phyloP scores from a whole-genome alignment of 345 rosid genomes.

The Nephelium lappaceum region DNA sequence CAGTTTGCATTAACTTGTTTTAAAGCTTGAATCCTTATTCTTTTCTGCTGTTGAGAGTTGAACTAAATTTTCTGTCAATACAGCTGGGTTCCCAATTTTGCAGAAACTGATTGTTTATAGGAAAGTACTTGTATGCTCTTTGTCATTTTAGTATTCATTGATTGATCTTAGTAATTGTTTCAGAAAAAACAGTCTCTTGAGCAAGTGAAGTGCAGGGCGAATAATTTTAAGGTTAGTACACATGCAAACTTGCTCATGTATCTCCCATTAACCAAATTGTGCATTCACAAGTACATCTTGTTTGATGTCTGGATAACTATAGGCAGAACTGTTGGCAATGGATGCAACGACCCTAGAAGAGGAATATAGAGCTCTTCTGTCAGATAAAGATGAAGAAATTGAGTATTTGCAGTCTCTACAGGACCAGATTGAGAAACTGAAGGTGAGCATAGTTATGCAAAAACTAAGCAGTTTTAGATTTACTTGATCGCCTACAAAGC shows the following conservation, averaged over 20 bases:
- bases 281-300: conserved; percentile 8
- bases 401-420: conserved; percentile 55
- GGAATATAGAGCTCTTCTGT: conserved; percentile 50
- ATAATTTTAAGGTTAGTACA: conserved; percentile 50
- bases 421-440: conserved; percentile 53
- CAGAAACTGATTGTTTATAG: background rate
- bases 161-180: conserved; percentile 25
- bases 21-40: background rate
- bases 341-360: conserved; percentile 52
- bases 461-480: background rate
- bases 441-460: conserved; percentile 36
- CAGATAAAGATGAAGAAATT: conserved; percentile 61
- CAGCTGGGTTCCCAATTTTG: background rate
- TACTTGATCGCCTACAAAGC: background rate
- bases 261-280: conserved; percentile 1
- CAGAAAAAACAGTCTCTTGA: conserved; percentile 61
- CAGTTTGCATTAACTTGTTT: background rate
- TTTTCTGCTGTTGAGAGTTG: background rate
- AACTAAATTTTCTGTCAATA: background rate
- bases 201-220: conserved; percentile 47
- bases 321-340: conserved; percentile 65
- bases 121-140: background rate
- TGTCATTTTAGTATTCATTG: background rate
- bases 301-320: conserved; percentile 24
- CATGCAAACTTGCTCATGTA: conserved; percentile 16